Percentiles rank a stretch among this genome's conserved stretches.
These are phyloP conservation scores for Mycena filopes DNA, from an alignment of 768 basidiomycete species.

Conservation along the genomic window DNA sequence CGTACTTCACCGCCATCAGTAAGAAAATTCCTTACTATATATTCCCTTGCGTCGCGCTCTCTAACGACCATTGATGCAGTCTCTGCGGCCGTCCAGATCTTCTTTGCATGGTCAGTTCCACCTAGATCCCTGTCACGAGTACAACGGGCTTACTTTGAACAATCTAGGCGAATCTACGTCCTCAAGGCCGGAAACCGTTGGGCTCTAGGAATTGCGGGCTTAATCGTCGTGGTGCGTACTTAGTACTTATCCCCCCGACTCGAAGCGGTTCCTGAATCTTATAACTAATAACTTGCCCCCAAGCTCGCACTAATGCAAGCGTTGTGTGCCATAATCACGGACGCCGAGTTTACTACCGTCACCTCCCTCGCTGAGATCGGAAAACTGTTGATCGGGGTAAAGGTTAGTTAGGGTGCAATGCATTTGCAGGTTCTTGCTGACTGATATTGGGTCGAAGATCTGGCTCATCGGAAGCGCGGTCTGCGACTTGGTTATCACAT, in stretches of 20 bases:
- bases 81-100: conserved; percentile 18
- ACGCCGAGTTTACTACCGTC: conserved; percentile 4
- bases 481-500: conserved; percentile 12
- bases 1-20: conserved; percentile 37
- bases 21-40: not conserved
- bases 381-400: conserved; percentile 13
- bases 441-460: not conserved
- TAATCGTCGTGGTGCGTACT: conserved; percentile 1
- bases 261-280: too few relatives aligned
- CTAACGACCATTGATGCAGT: not conserved
- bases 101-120: conserved; percentile 21
- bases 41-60: not conserved
- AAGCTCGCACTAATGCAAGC: conserved; percentile 26
- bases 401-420: not conserved
- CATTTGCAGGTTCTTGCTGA: not conserved
- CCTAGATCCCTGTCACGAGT: too few relatives aligned
- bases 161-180: conserved; percentile 16
- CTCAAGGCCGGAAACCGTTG: conserved; percentile 17
- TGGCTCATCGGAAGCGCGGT: conserved; percentile 30
- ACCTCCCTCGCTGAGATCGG: not conserved
- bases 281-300: not conserved
- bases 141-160: too few relatives aligned
- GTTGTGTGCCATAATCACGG: conserved; percentile 9
- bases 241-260: not conserved
- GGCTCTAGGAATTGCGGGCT: not conserved